Percentiles rank a stretch among this genome's conserved stretches.
phyloP scores from a whole-genome alignment of 2,329 filamentous ascomycete genomes.

The Lecanicillium sp. region DNA sequence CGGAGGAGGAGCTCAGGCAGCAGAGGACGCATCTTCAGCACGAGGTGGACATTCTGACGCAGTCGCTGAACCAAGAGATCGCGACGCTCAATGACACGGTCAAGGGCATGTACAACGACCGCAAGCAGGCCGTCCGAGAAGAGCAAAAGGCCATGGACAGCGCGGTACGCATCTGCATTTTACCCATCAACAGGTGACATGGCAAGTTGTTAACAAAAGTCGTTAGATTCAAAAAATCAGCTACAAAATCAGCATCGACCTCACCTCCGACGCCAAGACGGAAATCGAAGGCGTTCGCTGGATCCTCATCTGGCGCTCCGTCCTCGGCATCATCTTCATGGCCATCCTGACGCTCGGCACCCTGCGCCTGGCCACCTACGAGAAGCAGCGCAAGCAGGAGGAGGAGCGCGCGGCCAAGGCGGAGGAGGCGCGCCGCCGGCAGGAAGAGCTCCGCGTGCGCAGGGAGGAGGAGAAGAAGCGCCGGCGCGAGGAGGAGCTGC shows the following conservation, averaged over 20 bases:
- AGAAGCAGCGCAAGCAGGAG: slow-evolving; percentile 43
- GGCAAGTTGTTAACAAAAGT: slow-evolving; percentile 18
- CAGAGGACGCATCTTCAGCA: slow-evolving; percentile 84
- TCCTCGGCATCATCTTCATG: slow-evolving; percentile 61
- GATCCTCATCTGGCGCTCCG: slow-evolving; percentile 64
- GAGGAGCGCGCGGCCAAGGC: slow-evolving; percentile 38
- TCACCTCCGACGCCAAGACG: slow-evolving; percentile 86
- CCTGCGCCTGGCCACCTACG: slow-evolving; percentile 54
- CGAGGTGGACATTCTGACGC: slow-evolving; percentile 86
- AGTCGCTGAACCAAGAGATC: slow-evolving; percentile 79
- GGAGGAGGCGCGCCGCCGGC: slow-evolving; percentile 33
- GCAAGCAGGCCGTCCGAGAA: slow-evolving; percentile 84
- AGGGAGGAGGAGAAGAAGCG: slow-evolving; percentile 3
- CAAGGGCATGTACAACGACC: slow-evolving; percentile 94
- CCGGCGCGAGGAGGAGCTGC: slow-evolving; percentile 6
- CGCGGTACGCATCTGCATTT: slow-evolving; percentile 45
- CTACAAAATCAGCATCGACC: slow-evolving; percentile 86
- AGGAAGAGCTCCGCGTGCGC: slow-evolving; percentile 20
- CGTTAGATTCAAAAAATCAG: slow-evolving; percentile 81
- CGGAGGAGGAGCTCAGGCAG: slow-evolving; percentile 75
- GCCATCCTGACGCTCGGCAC: slow-evolving; percentile 54
- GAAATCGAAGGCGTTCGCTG: slow-evolving; percentile 89
- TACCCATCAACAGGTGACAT: background rate
- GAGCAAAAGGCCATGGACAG: slow-evolving; percentile 82
- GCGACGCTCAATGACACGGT: slow-evolving; percentile 78